Evolutionary conservation across 2,329 filamentous ascomycete genomes (phyloP), one percentile per base, ranked within the genome.

Genomic region (Trichoderma endophyticum): DNA sequence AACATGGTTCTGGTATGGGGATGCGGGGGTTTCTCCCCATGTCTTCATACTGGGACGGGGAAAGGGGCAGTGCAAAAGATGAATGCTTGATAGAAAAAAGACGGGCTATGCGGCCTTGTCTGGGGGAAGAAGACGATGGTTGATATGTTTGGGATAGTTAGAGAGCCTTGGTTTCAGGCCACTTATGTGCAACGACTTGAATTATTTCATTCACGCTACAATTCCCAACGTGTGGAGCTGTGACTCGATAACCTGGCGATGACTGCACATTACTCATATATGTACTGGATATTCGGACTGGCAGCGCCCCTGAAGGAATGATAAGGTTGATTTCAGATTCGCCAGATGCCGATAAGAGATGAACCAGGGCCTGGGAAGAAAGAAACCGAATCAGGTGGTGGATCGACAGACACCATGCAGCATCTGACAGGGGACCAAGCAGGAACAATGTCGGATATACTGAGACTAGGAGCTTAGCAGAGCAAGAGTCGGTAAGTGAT

Each of bases 181-280:
- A 60, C n/a, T 69, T 60, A 69, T 59, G 65, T 60, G 36, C 56
- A 60, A 69, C 48, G 65, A 69, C 56, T 60, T 54, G 59, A n/a
- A 60, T 61, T 48, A 48, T 69, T 26, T 32, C 18, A 12, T 11
- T 34, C n/a, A 4, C 18, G 43, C 4, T 32, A 18, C 26, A 12
- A 9, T 1, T 30, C 26, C 18, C 18, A 3, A 32, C 15, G 0
- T 43, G 18, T 32, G 4, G 32, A n/a, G 3, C 6, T 21, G 28
- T 59, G 56, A 8, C 56, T 59, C 48, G 11, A 24, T 24, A 24
- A 24, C 14, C n/a, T 21, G 9, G 15, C 6, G 18, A 48, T 21
- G 8, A 4, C 3, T 21, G 4, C 3, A 48, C 9, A n/a, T 7
- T 15, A 34, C 32, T 30, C 7, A 1, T 43, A 43, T 43, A n/a